phyloP scores from a whole-genome alignment of 305 asterid genomes.

The Coffea humblotiana region DNA sequence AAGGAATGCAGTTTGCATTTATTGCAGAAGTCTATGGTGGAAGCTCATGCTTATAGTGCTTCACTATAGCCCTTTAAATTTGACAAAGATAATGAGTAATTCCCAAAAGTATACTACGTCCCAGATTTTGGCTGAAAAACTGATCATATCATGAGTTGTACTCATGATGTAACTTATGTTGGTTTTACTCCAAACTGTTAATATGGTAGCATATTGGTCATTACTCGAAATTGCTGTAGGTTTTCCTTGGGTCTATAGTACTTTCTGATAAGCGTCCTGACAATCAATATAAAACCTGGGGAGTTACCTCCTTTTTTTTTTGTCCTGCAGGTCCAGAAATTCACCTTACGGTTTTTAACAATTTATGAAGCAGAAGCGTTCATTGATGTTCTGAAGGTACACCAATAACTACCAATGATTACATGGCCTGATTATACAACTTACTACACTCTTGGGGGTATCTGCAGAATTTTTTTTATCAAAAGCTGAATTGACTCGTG shows the following conservation, averaged over 20 bases:
- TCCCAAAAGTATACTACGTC: not conserved
- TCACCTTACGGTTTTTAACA: constrained; percentile 57
- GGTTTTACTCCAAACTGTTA: not conserved
- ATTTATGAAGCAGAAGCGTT: constrained; percentile 54
- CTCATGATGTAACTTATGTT: not conserved
- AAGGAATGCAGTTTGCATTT: no score
- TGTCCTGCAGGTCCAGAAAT: constrained; percentile 68
- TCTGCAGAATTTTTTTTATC: not conserved
- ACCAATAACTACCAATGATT: not conserved
- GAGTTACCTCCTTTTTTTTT: not conserved
- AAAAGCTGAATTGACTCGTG: not conserved
- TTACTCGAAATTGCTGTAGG: not conserved
- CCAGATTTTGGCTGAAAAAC: not conserved
- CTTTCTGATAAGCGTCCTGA: not conserved
- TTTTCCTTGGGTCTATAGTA: not conserved
- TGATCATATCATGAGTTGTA: not conserved
- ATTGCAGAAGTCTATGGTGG: not conserved
- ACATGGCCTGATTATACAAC: not conserved
- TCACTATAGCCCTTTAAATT: not conserved
- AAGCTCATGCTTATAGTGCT: not conserved
- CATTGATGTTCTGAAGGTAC: constrained; percentile 65
- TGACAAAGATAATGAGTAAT: not conserved
- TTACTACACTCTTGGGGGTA: not conserved
- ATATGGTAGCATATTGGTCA: not conserved
- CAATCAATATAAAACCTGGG: constrained; percentile 3